These are phyloP conservation scores for Rhamnella rubrinervis DNA, from an alignment of 331 rosid genomes.

Conservation along the genomic window DNA sequence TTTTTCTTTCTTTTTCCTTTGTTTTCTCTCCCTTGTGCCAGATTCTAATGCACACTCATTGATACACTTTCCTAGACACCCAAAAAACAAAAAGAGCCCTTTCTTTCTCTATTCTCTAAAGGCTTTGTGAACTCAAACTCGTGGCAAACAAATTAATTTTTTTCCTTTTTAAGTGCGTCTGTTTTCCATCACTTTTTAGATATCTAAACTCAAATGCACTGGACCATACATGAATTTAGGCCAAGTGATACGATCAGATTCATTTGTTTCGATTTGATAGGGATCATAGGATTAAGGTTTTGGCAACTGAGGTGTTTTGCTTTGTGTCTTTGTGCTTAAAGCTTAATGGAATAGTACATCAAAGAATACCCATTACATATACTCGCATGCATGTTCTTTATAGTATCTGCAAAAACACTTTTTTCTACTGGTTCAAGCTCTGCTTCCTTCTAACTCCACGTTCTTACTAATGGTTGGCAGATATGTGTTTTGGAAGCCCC, in stretches of 20 bases:
- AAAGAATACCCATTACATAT: constrained; percentile 4
- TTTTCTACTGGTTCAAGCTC: background rate
- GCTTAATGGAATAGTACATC: background rate
- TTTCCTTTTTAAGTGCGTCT: background rate
- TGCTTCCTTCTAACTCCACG: constrained; percentile 2
- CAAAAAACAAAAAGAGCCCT: constrained; percentile 42
- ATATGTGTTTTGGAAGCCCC: background rate
- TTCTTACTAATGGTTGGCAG: background rate
- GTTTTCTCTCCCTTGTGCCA: constrained; percentile 25
- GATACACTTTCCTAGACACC: constrained; percentile 23
- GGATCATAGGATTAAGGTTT: background rate
- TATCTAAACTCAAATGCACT: background rate
- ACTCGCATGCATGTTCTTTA: too few relatives aligned
- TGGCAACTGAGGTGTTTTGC: constrained; percentile 3
- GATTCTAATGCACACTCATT: constrained; percentile 33
- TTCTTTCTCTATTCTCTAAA: constrained; percentile 37
- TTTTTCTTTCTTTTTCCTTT: constrained; percentile 29
- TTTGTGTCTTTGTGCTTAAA: background rate
- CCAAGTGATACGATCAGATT: background rate
- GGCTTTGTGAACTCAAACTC: constrained; percentile 18
- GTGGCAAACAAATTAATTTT: constrained; percentile 1
- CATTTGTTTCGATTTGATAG: constrained; percentile 13
- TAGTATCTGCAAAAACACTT: background rate
- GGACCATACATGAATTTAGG: background rate
- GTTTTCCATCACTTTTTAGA: constrained; percentile 5